These are phyloP conservation scores for Tetrahymena borealis DNA, from an alignment of 73 alveolate genomes.

Conservation along the genomic window DNA sequence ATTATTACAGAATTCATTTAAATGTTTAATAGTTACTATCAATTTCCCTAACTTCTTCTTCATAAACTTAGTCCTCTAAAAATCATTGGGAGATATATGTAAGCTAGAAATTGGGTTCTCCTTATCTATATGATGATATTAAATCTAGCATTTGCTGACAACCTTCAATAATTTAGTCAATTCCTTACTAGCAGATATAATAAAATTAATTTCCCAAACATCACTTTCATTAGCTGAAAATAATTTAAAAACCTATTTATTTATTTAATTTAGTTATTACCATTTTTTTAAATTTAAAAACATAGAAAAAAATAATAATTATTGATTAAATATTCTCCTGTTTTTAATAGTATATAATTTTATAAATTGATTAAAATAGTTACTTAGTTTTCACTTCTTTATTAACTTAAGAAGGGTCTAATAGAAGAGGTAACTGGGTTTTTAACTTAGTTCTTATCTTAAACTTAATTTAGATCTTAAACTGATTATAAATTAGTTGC, in stretches of 20 bases:
- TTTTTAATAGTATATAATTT: background rate
- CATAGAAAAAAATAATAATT: background rate
- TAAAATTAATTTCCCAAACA: conserved; percentile 44
- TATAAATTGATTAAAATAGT: background rate
- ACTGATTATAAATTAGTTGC: background rate
- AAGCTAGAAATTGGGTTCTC: conserved; percentile 3
- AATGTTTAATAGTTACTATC: conserved; percentile 13
- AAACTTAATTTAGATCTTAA: background rate
- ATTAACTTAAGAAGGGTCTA: background rate
- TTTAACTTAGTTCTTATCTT: background rate
- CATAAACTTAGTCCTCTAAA: background rate
- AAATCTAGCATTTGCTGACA: background rate
- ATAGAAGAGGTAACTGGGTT: background rate
- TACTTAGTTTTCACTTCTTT: background rate
- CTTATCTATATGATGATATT: background rate
- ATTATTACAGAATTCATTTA: conserved; percentile 32
- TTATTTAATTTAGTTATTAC: conserved; percentile 8
- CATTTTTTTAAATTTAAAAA: background rate
- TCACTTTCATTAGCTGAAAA: conserved; percentile 22
- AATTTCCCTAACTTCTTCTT: conserved; percentile 3
- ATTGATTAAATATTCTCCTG: background rate
- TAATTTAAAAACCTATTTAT: conserved; percentile 26
- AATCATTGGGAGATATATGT: background rate
- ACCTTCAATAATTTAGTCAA: conserved; percentile 16
- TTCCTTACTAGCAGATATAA: conserved; percentile 13